phyloP scores from a whole-genome alignment of 2,329 filamentous ascomycete species.

The Beauveria caledonica region DNA sequence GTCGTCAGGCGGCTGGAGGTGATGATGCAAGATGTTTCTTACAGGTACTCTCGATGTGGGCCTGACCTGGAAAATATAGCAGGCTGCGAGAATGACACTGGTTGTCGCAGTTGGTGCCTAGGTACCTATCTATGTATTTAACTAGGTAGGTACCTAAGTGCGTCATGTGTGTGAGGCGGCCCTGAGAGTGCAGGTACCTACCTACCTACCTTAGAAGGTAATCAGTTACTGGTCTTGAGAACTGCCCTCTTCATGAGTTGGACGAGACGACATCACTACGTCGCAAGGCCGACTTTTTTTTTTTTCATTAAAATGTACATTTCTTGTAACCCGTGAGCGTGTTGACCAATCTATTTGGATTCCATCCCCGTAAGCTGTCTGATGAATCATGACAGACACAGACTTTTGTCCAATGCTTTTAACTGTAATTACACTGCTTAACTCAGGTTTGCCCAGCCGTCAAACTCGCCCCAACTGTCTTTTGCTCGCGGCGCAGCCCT shows the following conservation, averaged over 20 bases:
- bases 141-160: background rate
- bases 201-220: too few species aligned
- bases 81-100: background rate
- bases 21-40: slow-evolving; percentile 11
- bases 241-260: too few species aligned
- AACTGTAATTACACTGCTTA: slow-evolving; percentile 9
- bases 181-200: too few species aligned
- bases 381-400: background rate
- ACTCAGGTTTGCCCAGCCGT: background rate
- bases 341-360: background rate
- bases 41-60: background rate
- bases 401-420: slow-evolving; percentile 1
- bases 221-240: too few species aligned
- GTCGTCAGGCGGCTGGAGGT: slow-evolving; percentile 7
- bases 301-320: background rate
- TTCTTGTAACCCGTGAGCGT: background rate
- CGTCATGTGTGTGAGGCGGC: too few species aligned
- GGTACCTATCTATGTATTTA: too few species aligned
- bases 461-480: background rate
- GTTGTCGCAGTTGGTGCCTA: background rate
- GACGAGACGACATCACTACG: background rate
- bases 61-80: background rate
- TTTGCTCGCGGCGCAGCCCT: background rate
- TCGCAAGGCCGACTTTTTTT: background rate
- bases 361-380: background rate